Evolutionary conservation across 768 basidiomycete species (phyloP).

Genomic region (Chiua virens): DNA sequence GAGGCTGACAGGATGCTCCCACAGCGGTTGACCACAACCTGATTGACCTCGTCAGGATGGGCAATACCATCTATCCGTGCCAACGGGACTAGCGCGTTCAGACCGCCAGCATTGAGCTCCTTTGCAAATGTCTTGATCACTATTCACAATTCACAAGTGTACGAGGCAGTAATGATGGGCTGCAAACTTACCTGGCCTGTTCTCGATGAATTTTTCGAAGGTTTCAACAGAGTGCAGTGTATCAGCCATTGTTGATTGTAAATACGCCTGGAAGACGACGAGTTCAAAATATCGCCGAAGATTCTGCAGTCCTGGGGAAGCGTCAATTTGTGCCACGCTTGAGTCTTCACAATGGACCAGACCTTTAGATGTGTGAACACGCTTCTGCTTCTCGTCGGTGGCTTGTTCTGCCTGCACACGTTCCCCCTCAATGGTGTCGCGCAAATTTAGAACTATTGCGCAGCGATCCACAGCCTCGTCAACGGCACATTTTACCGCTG

Average conservation of each 20-base stretch:
- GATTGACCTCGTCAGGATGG: constrained; percentile 87
- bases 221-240: constrained; percentile 72
- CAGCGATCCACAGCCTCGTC: constrained; percentile 90
- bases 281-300: constrained; percentile 84
- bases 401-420: constrained; percentile 77
- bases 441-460: constrained; percentile 76
- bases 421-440: constrained; percentile 85
- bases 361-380: constrained; percentile 72
- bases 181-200: constrained; percentile 66
- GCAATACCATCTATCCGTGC: constrained; percentile 75
- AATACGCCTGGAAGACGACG: constrained; percentile 87
- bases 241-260: constrained; percentile 79
- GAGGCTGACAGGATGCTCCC: constrained; percentile 88
- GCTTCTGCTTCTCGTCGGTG: constrained; percentile 68
- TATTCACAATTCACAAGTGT: constrained; percentile 24
- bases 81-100: constrained; percentile 79
- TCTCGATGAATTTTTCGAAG: constrained; percentile 81
- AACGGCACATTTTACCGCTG: constrained; percentile 80
- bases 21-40: constrained; percentile 79
- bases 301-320: constrained; percentile 63
- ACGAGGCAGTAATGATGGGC: background rate
- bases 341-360: constrained; percentile 3
- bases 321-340: constrained; percentile 5
- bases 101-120: constrained; percentile 76
- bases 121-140: constrained; percentile 96